phyloP scores from a whole-genome alignment of 1,284 basidiomycete species.

The Trichosporon asahii region DNA sequence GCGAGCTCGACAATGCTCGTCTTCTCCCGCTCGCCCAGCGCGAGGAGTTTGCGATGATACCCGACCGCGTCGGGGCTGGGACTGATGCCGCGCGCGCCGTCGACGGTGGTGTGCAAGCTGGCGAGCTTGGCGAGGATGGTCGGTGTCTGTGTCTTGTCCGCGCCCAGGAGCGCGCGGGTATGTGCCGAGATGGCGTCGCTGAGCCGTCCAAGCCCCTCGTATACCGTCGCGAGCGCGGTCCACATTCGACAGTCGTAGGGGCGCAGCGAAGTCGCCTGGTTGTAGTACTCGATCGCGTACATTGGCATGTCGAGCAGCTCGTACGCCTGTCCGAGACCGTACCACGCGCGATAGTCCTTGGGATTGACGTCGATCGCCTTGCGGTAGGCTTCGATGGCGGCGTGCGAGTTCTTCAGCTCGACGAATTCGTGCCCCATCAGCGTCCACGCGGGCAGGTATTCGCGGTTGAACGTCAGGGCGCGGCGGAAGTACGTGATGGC shows the following conservation, averaged over 20 bases:
- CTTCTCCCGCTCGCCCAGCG: constrained; percentile 65
- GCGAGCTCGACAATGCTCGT: constrained; percentile 66
- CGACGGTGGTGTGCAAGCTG: constrained; percentile 58
- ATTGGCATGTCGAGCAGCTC: constrained; percentile 94
- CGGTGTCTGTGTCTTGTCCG: constrained; percentile 72
- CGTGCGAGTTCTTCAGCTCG: constrained; percentile 98
- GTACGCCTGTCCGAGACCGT: constrained; percentile 96
- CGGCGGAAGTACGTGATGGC: constrained; percentile 93
- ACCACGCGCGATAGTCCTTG: constrained; percentile 97
- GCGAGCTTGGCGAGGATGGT: constrained; percentile 71
- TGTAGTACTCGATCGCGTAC: constrained; percentile 95
- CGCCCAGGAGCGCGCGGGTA: constrained; percentile 79
- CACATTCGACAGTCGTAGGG: constrained; percentile 96
- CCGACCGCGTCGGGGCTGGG: constrained; percentile 25
- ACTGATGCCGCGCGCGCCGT: constrained; percentile 14
- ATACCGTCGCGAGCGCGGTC: constrained; percentile 90
- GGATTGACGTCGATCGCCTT: constrained; percentile 92
- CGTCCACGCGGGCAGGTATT: constrained; percentile 97
- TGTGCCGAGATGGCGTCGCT: constrained; percentile 84
- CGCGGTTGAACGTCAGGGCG: constrained; percentile 88
- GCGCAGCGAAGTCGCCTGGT: constrained; percentile 85
- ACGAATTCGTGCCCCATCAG: constrained; percentile 98
- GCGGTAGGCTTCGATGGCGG: constrained; percentile 95
- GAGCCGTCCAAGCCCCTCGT: constrained; percentile 76
- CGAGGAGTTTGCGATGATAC: constrained; percentile 58